Evolutionary conservation across 169 alveolate genomes (phyloP).

Genomic region (Eimeria necatrix): DNA sequence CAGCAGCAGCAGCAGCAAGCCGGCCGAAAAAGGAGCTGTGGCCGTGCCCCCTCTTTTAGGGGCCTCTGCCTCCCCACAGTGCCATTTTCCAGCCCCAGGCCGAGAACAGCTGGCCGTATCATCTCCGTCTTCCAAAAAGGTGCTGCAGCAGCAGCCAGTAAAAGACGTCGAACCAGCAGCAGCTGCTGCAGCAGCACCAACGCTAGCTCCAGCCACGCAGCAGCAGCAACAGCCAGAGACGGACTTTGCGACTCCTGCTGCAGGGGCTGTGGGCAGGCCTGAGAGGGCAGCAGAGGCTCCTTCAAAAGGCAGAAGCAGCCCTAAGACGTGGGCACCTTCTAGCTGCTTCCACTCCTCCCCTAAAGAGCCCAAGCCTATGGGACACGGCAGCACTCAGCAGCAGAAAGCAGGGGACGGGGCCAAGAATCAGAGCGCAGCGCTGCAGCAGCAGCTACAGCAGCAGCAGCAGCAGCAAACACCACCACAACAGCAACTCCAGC

Average conservation of each 20-base stretch:
- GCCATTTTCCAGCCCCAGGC: not conserved
- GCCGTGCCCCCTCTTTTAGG: not conserved
- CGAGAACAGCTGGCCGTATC: not conserved
- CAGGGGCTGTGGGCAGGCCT: constrained; percentile 80
- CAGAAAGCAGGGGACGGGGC: not conserved
- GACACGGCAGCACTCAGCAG: not conserved
- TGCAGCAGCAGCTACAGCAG: not conserved
- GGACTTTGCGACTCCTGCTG: not conserved
- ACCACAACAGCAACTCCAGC: constrained; percentile 52
- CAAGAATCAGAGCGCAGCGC: not conserved
- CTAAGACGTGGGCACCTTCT: constrained; percentile 83
- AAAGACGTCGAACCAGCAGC: not conserved
- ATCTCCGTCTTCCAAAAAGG: not conserved
- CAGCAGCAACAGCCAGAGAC: constrained; percentile 30
- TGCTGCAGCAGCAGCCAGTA: not conserved
- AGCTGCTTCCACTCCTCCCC: constrained; percentile 77
- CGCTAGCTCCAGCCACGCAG: not conserved
- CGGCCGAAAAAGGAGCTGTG: not conserved
- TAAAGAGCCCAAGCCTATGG: not conserved
- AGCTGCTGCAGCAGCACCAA: constrained; percentile 1
- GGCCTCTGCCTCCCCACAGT: not conserved
- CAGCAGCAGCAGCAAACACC: not conserved
- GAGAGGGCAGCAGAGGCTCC: constrained; percentile 81
- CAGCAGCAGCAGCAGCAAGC: not conserved
- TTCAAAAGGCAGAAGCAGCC: constrained; percentile 78